These are phyloP conservation scores for Candida parachauliodes DNA, from an alignment of 805 yeast species.

Conservation along the genomic window DNA sequence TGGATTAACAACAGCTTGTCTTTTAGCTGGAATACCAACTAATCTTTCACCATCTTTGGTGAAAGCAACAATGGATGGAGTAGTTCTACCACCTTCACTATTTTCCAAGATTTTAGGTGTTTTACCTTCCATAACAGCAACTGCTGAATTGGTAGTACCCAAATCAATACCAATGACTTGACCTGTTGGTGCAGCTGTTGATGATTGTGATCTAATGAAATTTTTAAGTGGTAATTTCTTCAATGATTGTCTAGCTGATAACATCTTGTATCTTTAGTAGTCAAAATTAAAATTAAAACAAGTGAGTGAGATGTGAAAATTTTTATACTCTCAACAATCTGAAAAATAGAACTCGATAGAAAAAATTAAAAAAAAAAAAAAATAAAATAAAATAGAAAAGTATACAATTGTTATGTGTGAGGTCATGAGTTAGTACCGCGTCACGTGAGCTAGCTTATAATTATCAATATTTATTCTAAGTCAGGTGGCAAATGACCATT, in stretches of 20 bases:
- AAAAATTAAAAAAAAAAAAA: neutral
- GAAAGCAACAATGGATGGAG: slow-evolving; percentile 95
- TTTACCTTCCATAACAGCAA: slow-evolving; percentile 78
- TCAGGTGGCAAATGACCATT: slow-evolving; percentile 42
- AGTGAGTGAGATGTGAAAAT: slow-evolving; percentile 5
- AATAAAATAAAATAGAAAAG: neutral
- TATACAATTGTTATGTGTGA: slow-evolving; percentile 1
- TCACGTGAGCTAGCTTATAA: slow-evolving; percentile 2
- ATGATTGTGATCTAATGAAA: slow-evolving; percentile 27
- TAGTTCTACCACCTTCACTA: slow-evolving; percentile 70
- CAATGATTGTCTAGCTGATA: slow-evolving; percentile 40
- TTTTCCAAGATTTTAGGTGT: slow-evolving; percentile 76
- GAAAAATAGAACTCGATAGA: slow-evolving; percentile 3
- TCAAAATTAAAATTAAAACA: too few species aligned
- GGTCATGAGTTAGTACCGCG: neutral
- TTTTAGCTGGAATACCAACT: slow-evolving; percentile 93
- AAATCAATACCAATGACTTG: slow-evolving; percentile 81
- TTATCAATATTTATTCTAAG: slow-evolving; percentile 10
- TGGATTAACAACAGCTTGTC: slow-evolving; percentile 94
- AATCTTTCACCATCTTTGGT: slow-evolving; percentile 86
- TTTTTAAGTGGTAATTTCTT: slow-evolving; percentile 25
- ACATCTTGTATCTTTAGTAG: too few species aligned
- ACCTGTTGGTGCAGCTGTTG: slow-evolving; percentile 35
- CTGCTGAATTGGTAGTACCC: slow-evolving; percentile 90
- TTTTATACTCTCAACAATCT: slow-evolving; percentile 3